Evolutionary conservation across 2,329 filamentous ascomycete species (phyloP).

Genomic region (Cytospora paraplurivora): DNA sequence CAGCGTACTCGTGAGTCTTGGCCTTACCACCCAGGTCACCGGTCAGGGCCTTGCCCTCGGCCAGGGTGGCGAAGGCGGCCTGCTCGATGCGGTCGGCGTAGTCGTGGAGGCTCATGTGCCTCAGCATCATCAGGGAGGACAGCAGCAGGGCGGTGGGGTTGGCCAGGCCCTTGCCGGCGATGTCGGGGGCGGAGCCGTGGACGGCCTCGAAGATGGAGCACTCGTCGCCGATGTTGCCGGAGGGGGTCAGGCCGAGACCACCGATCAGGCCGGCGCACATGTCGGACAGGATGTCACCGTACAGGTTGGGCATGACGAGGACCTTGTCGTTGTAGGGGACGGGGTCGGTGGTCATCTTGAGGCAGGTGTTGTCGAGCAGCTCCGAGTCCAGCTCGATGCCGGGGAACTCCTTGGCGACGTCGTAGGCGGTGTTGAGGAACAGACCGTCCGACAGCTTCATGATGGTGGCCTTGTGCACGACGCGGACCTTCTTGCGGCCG

Average conservation of each 20-base stretch:
- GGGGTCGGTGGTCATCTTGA: conserved; percentile 98
- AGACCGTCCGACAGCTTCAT: conserved; percentile 99
- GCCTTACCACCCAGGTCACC: conserved; percentile 95
- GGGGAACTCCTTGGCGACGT: conserved; percentile 94
- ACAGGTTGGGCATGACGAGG: conserved; percentile 96
- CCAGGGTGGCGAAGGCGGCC: conserved; percentile 92
- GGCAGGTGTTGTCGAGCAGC: conserved; percentile 97
- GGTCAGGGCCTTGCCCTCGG: conserved; percentile 94
- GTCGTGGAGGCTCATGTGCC: conserved; percentile 90
- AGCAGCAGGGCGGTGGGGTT: conserved; percentile 97
- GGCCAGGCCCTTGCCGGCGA: conserved; percentile 91
- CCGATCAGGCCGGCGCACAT: conserved; percentile 99
- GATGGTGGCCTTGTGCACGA: conserved; percentile 99
- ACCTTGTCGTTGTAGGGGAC: conserved; percentile 99
- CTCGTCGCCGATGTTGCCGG: conserved; percentile 97
- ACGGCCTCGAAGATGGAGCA: conserved; percentile 99
- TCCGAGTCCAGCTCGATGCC: conserved; percentile 95
- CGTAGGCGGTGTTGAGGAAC: conserved; percentile 84
- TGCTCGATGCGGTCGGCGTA: conserved; percentile 88
- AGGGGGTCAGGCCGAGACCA: conserved; percentile 94
- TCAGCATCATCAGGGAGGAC: conserved; percentile 98
- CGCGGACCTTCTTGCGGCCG: conserved; percentile 94
- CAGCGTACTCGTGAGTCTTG: conserved; percentile 93
- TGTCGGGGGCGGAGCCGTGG: conserved; percentile 95
- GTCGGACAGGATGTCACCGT: conserved; percentile 98